These are phyloP conservation scores for Colletotrichum sp. DNA, from an alignment of 2,329 filamentous ascomycete species.

Conservation along the genomic window DNA sequence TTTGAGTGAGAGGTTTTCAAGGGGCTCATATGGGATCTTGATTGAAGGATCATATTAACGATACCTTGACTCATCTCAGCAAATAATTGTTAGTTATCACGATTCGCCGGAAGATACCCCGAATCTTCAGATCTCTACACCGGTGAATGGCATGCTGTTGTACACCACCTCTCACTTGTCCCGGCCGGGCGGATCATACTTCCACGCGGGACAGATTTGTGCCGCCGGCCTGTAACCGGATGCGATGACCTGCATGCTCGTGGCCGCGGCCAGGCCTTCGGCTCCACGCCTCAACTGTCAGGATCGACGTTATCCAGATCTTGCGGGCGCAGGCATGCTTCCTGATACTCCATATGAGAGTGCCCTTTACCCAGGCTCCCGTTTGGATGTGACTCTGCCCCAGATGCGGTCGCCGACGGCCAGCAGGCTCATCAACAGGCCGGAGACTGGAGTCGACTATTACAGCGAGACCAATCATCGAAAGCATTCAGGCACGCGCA, in stretches of 20 bases:
- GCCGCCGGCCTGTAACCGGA: background rate
- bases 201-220: background rate
- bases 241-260: background rate
- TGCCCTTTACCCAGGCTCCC: background rate
- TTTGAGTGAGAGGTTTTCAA: background rate
- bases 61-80: background rate
- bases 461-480: background rate
- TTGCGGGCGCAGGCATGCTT: background rate
- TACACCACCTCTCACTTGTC: background rate
- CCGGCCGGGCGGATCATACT: background rate
- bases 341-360: background rate
- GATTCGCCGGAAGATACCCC: background rate
- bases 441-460: background rate
- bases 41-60: background rate
- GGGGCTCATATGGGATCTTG: background rate
- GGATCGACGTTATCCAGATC: background rate
- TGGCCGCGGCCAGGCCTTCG: background rate
- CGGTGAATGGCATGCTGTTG: background rate
- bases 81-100: background rate
- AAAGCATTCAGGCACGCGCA: background rate
- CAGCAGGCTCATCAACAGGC: background rate
- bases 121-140: background rate
- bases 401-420: constrained; percentile 9
- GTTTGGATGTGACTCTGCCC: background rate
- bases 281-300: background rate